Evolutionary conservation across 352 stramenopile species (phyloP).

Genomic region (Aphanomyces euteiches): DNA sequence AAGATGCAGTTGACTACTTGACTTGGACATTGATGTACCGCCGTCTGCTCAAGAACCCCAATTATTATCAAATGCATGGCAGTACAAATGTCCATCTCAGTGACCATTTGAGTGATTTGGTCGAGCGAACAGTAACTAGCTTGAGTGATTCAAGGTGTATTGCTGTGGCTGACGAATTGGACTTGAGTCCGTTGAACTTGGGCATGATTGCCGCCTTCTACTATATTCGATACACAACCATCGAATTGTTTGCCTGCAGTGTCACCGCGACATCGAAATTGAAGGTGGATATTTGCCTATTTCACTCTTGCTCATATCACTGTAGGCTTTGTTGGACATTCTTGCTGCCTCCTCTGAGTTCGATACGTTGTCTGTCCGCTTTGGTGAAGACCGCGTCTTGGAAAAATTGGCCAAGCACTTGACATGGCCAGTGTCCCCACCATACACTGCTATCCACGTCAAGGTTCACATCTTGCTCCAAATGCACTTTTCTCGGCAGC

Average conservation of each 20-base stretch:
- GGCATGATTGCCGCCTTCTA: slow-evolving; percentile 99
- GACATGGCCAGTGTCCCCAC: slow-evolving; percentile 86
- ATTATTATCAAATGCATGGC: slow-evolving; percentile 98
- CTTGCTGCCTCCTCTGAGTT: slow-evolving; percentile 96
- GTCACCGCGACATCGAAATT: slow-evolving; percentile 97
- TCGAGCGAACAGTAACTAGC: slow-evolving; percentile 95
- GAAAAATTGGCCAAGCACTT: slow-evolving; percentile 92
- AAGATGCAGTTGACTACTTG: slow-evolving; percentile 99
- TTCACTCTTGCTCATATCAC: slow-evolving; percentile 1
- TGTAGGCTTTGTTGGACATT: slow-evolving; percentile 92
- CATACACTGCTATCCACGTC: slow-evolving; percentile 90
- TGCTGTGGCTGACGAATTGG: slow-evolving; percentile 92
- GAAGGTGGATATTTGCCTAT: slow-evolving; percentile 37
- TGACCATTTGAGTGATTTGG: slow-evolving; percentile 98
- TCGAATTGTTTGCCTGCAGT: slow-evolving; percentile 98
- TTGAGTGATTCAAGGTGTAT: slow-evolving; percentile 96
- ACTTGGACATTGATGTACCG: slow-evolving; percentile 99
- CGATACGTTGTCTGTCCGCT: slow-evolving; percentile 89
- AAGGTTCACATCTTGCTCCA: slow-evolving; percentile 98
- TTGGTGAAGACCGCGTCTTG: slow-evolving; percentile 92
- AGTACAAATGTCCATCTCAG: slow-evolving; percentile 91
- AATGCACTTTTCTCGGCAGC: slow-evolving; percentile 94
- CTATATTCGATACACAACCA: slow-evolving; percentile 98
- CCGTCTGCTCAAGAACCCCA: slow-evolving; percentile 98
- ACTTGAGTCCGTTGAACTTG: slow-evolving; percentile 95